Evolutionary conservation across 169 alveolate species (phyloP).

Genomic region (Toxoplasma gondii): DNA sequence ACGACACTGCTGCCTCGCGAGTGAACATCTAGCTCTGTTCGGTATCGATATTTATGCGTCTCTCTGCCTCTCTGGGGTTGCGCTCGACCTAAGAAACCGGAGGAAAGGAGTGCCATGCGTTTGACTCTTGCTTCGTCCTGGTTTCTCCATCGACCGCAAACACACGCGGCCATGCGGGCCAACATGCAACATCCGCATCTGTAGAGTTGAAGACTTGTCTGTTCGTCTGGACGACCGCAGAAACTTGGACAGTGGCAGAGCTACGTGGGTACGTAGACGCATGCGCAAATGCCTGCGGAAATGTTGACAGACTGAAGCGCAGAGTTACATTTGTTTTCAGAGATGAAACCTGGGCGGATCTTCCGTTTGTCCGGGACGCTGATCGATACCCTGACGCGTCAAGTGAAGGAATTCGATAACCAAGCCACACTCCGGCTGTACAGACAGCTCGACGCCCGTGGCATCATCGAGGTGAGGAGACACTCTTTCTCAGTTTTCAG

Average conservation of each 20-base stretch:
- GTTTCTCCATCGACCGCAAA: no score
- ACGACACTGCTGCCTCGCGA: background rate
- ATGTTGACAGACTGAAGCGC: background rate
- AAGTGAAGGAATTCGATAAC: constrained; percentile 47
- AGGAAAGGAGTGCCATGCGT: no score
- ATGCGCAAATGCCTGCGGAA: background rate
- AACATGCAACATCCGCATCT: background rate
- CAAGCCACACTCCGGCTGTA: constrained; percentile 63
- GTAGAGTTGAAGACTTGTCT: no score
- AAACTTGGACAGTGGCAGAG: no score
- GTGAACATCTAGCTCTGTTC: background rate
- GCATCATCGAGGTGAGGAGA: constrained; percentile 49
- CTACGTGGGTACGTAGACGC: no score
- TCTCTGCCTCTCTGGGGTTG: background rate
- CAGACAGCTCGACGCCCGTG: constrained; percentile 65
- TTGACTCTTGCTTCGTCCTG: no score
- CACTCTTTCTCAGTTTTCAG: no score
- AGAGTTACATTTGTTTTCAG: background rate
- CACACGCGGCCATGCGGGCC: background rate
- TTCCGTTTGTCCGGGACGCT: constrained; percentile 33
- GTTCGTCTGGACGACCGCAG: no score
- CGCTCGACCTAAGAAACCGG: no score
- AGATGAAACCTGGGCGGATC: background rate
- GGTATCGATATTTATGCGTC: background rate
- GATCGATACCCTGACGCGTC: constrained; percentile 38